A percentile compares a stretch with the other conserved stretches of the same genome.
These are phyloP conservation scores for Paramecium primaurelia DNA, from an alignment of 73 alveolate species.

Conservation along the genomic window DNA sequence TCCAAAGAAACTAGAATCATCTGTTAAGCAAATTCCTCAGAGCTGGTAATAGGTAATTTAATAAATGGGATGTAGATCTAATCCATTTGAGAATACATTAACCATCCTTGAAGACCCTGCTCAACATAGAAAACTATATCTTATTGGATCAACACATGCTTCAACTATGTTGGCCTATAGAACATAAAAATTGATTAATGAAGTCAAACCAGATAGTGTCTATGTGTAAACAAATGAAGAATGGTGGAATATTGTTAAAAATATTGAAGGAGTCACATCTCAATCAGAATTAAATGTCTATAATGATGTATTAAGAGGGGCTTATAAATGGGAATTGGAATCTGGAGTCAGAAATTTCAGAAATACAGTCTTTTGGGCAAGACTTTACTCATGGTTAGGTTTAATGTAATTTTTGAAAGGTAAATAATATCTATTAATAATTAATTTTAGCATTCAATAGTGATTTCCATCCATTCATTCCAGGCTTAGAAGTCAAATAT, in stretches of 20 bases:
- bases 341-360: slow-evolving; percentile 60
- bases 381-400: slow-evolving; percentile 63
- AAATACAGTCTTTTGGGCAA: slow-evolving; percentile 65
- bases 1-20: slow-evolving; percentile 57
- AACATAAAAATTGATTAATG: slow-evolving; percentile 72
- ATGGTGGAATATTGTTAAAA: slow-evolving; percentile 80
- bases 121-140: slow-evolving; percentile 73
- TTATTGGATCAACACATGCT: slow-evolving; percentile 78
- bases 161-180: slow-evolving; percentile 82
- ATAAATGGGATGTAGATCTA: background rate
- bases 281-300: slow-evolving; percentile 75
- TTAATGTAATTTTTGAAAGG: slow-evolving; percentile 36
- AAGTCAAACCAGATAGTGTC: slow-evolving; percentile 81
- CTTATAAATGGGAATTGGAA: slow-evolving; percentile 64
- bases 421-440: slow-evolving; percentile 10
- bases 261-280: slow-evolving; percentile 66
- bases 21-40: slow-evolving; percentile 8
- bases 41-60: slow-evolving; percentile 53
- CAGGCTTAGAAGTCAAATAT: slow-evolving; percentile 80
- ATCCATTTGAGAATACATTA: slow-evolving; percentile 60
- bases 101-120: slow-evolving; percentile 60
- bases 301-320: slow-evolving; percentile 46
- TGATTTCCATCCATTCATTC: slow-evolving; percentile 74
- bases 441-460: slow-evolving; percentile 53
- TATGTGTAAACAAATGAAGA: slow-evolving; percentile 66